Conservation (phyloP, 2,329 filamentous ascomycete species). For the Neofusicoccum parvum region DNA sequence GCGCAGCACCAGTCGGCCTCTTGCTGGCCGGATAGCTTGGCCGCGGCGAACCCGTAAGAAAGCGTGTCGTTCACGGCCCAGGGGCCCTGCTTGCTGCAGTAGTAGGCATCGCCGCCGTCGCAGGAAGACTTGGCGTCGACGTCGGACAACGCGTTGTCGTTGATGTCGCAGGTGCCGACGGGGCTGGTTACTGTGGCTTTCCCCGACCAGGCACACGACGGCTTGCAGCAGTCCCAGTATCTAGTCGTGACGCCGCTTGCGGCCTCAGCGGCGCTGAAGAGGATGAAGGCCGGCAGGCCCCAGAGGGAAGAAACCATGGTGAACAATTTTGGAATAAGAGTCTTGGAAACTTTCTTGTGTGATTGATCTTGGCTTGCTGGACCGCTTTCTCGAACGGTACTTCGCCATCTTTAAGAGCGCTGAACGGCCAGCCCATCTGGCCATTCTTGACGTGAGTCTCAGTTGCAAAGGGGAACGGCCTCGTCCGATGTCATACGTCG, state of each 20-base stretch:
- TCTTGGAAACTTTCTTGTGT: too few species aligned
- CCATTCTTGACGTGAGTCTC: background rate
- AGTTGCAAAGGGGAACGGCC: background rate
- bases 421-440: background rate
- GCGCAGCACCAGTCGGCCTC: constrained; percentile 64
- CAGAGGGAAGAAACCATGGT: background rate
- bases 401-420: background rate
- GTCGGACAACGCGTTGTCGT: constrained; percentile 56
- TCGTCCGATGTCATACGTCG: background rate
- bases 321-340: too few species aligned
- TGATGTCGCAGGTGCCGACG: constrained; percentile 57
- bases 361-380: background rate
- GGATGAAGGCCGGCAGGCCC: background rate
- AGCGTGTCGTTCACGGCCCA: constrained; percentile 59
- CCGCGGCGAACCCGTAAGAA: constrained; percentile 65
- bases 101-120: constrained; percentile 59
- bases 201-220: constrained; percentile 62
- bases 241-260: constrained; percentile 31
- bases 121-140: constrained; percentile 54
- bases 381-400: background rate
- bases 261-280: background rate
- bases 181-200: constrained; percentile 58
- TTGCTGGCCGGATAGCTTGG: constrained; percentile 55
- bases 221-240: constrained; percentile 68
- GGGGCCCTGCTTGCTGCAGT: constrained; percentile 62